These are phyloP conservation scores for Phytophthora sp. DNA, from an alignment of 352 stramenopile genomes.

Conservation along the genomic window DNA sequence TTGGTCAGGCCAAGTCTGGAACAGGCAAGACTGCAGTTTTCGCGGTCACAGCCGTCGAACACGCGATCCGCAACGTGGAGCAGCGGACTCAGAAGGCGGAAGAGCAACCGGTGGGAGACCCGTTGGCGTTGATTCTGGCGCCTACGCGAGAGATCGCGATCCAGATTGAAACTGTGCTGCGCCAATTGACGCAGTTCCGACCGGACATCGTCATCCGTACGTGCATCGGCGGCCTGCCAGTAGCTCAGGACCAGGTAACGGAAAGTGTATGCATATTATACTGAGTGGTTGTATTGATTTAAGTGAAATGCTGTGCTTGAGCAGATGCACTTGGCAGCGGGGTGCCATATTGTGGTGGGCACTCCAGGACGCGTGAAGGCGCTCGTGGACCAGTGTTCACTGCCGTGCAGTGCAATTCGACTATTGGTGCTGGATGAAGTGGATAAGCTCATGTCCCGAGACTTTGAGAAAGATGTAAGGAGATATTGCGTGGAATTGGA, in stretches of 20 bases:
- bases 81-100: constrained; percentile 1
- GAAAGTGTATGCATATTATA: not conserved
- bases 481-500: not conserved
- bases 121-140: constrained; percentile 67
- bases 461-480: constrained; percentile 72
- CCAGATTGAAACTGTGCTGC: constrained; percentile 76
- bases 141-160: constrained; percentile 80
- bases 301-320: not conserved
- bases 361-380: constrained; percentile 76
- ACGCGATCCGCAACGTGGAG: constrained; percentile 48
- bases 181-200: constrained; percentile 53
- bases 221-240: constrained; percentile 67
- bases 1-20: constrained; percentile 84
- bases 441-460: constrained; percentile 74
- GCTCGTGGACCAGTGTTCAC: constrained; percentile 63
- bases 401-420: constrained; percentile 55
- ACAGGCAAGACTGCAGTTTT: constrained; percentile 88
- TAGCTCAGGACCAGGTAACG: constrained; percentile 64
- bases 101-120: constrained; percentile 22
- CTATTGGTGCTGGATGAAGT: constrained; percentile 83
- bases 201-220: constrained; percentile 46
- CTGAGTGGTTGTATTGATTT: constrained; percentile 1
- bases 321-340: constrained; percentile 45
- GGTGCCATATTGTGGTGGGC: constrained; percentile 73
- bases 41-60: constrained; percentile 67